A percentile compares a stretch with the other conserved stretches of the same genome.
Evolutionary conservation across 2,329 filamentous ascomycete species (phyloP).

Genomic region (Colletotrichum kahawae): DNA sequence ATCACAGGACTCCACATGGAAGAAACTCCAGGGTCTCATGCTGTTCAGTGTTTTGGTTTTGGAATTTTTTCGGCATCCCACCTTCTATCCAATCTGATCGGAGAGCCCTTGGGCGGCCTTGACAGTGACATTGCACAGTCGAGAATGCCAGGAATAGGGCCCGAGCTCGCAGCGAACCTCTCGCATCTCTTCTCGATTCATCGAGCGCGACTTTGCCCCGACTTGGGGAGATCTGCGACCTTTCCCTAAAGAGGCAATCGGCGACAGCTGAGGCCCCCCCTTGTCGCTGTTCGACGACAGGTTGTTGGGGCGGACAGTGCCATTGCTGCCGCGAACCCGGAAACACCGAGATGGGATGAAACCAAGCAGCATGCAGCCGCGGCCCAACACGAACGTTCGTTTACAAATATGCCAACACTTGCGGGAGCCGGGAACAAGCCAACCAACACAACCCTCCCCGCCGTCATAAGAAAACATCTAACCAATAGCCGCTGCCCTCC

Average conservation of each 20-base stretch:
- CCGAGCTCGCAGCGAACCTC: not conserved
- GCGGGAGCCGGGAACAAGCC: not conserved
- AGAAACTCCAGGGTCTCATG: not conserved
- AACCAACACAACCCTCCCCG: not conserved
- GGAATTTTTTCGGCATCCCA: not conserved
- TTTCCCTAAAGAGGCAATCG: not conserved
- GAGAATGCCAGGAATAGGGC: not conserved
- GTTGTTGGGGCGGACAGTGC: not conserved
- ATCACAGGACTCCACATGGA: not conserved
- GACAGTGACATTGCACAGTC: not conserved
- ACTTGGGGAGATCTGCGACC: not conserved
- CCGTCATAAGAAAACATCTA: not conserved
- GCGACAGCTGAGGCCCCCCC: not conserved
- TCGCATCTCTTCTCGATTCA: not conserved
- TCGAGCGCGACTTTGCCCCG: not conserved
- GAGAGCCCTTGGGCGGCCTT: not conserved
- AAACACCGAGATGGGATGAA: constrained; percentile 22
- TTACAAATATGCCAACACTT: not conserved
- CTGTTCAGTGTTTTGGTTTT: not conserved
- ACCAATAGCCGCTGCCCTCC: not conserved
- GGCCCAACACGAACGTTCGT: not conserved
- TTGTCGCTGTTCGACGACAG: not conserved
- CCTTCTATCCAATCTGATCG: not conserved
- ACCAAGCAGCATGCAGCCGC: not conserved
- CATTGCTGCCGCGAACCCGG: not conserved